Evolutionary conservation across 441 rosid species (phyloP).

Genomic region (Aquilaria agallochum): DNA sequence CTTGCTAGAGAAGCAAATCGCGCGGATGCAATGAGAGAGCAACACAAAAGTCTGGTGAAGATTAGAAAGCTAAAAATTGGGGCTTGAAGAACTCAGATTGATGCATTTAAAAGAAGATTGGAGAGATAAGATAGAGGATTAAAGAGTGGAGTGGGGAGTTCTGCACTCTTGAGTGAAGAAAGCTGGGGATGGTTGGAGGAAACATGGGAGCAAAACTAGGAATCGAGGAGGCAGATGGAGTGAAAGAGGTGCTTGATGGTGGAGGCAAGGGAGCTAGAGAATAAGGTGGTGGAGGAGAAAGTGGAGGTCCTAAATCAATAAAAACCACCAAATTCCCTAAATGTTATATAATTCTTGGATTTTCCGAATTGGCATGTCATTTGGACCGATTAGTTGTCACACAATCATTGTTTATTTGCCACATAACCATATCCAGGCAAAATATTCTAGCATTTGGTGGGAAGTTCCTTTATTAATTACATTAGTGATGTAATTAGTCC

Average conservation of each 20-base stretch:
- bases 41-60: constrained; percentile 40
- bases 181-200: constrained; percentile 82
- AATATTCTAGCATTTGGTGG: too few relatives aligned
- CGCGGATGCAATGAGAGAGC: constrained; percentile 74
- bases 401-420: too few relatives aligned
- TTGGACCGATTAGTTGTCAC: too few relatives aligned
- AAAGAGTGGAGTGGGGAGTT: constrained; percentile 70
- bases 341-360: too few relatives aligned
- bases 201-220: constrained; percentile 85
- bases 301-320: constrained; percentile 30
- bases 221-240: constrained; percentile 84
- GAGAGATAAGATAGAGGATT: constrained; percentile 79
- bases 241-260: constrained; percentile 93
- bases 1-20: constrained; percentile 64
- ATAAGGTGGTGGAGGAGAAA: constrained; percentile 94
- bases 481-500: too few relatives aligned
- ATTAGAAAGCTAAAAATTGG: too few relatives aligned
- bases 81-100: too few relatives aligned
- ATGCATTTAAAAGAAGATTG: constrained; percentile 16
- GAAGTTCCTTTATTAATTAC: too few relatives aligned
- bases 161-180: constrained; percentile 83
- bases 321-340: too few relatives aligned
- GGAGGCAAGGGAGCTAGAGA: constrained; percentile 96
- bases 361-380: too few relatives aligned
- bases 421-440: too few relatives aligned